Conservation (phyloP, 2,329 filamentous ascomycete species). For the Apiospora koreana region DNA sequence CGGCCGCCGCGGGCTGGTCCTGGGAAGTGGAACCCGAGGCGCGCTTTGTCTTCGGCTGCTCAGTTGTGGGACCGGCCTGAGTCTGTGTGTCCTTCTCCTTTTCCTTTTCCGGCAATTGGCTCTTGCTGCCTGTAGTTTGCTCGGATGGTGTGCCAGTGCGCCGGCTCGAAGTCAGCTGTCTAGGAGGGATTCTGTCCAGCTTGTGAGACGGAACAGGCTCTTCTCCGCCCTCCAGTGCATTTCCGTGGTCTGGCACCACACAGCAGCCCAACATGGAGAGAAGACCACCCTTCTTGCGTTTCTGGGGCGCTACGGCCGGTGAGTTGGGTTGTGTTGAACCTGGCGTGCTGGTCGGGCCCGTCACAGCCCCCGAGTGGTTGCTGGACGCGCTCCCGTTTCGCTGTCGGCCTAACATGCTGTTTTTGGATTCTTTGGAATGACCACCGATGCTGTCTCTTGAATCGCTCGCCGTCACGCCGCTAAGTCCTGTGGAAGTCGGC, state of each 20-base stretch:
- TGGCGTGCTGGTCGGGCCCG: conserved; percentile 51
- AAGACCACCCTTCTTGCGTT: conserved; percentile 57
- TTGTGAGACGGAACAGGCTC: conserved; percentile 56
- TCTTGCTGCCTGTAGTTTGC: conserved; percentile 43
- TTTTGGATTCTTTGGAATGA: conserved; percentile 65
- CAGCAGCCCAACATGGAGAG: conserved; percentile 68
- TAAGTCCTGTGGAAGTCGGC: conserved; percentile 61
- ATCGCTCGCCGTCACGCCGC: conserved; percentile 60
- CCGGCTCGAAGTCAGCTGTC: conserved; percentile 56
- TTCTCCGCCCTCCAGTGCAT: conserved; percentile 53
- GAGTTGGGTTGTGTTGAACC: conserved; percentile 54
- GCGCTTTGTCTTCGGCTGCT: conserved; percentile 41
- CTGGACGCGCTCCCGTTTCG: conserved; percentile 70
- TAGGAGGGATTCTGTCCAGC: conserved; percentile 56
- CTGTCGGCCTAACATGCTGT: conserved; percentile 63
- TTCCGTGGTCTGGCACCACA: conserved; percentile 60
- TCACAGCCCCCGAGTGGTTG: conserved; percentile 59
- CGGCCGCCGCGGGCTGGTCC: conserved; percentile 46
- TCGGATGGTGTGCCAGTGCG: conserved; percentile 55
- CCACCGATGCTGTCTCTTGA: conserved; percentile 63
- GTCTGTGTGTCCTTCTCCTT: conserved; percentile 34
- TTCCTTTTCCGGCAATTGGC: conserved; percentile 53
- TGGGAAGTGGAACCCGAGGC: conserved; percentile 48
- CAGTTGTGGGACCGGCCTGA: conserved; percentile 29
- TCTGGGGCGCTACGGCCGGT: conserved; percentile 46